Evolutionary conservation across 2,329 filamentous ascomycete genomes (phyloP).

Genomic region (Fonsecaea pugnacius): DNA sequence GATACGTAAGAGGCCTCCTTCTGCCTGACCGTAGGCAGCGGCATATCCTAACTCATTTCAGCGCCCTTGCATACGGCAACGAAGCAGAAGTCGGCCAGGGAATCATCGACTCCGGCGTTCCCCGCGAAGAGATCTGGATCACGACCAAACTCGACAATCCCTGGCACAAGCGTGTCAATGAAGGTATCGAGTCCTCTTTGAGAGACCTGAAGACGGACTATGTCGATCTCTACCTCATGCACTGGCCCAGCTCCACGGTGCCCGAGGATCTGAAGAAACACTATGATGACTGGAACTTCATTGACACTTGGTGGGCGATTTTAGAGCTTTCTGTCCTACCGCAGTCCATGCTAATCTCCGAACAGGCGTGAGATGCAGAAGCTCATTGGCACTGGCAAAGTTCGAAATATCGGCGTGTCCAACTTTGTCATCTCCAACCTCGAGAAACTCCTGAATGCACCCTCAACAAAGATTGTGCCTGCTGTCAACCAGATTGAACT

Average conservation of each 20-base stretch:
- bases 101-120: constrained; percentile 66
- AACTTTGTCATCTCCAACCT: constrained; percentile 84
- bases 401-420: constrained; percentile 80
- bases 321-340: neutral
- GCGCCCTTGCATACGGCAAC: constrained; percentile 76
- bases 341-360: constrained; percentile 46
- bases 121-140: constrained; percentile 69
- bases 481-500: constrained; percentile 79
- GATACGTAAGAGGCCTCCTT: constrained; percentile 57
- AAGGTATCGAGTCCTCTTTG: constrained; percentile 67
- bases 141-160: constrained; percentile 85
- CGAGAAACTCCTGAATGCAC: constrained; percentile 73
- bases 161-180: constrained; percentile 67
- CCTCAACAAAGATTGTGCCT: constrained; percentile 64
- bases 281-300: constrained; percentile 77
- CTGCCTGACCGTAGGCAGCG: neutral
- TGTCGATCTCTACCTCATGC: constrained; percentile 72
- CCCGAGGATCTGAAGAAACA: constrained; percentile 58
- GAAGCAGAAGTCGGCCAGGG: constrained; percentile 70
- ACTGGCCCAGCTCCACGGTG: constrained; percentile 49
- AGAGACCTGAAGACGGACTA: constrained; percentile 67
- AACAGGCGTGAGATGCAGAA: constrained; percentile 46
- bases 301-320: constrained; percentile 68
- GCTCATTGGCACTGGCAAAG: constrained; percentile 60
- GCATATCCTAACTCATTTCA: constrained; percentile 24